Evolutionary conservation across 768 basidiomycete genomes (phyloP).

Genomic region (Phaeotremella fagi): DNA sequence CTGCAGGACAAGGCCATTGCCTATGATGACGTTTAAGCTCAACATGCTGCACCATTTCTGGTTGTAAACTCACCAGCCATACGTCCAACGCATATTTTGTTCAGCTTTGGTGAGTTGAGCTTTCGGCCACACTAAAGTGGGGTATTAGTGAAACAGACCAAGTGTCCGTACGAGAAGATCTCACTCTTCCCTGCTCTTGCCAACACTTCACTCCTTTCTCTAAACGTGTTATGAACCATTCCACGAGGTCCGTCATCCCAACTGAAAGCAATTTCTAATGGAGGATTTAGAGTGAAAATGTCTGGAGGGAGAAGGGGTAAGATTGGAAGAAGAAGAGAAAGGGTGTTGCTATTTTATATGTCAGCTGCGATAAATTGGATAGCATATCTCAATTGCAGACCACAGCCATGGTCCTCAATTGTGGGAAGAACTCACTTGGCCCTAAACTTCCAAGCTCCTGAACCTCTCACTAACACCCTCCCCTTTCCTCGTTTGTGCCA

Average conservation of each 20-base stretch:
- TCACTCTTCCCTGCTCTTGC: slow-evolving; percentile 26
- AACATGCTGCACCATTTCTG: background rate
- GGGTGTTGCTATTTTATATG: slow-evolving; percentile 22
- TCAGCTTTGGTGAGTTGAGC: slow-evolving; percentile 31
- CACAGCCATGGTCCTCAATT: too few species aligned
- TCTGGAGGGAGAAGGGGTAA: slow-evolving; percentile 24
- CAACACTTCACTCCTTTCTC: slow-evolving; percentile 25
- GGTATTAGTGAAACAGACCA: background rate
- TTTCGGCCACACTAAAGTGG: slow-evolving; percentile 25
- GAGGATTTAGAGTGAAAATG: slow-evolving; percentile 25
- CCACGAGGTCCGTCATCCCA: slow-evolving; percentile 29
- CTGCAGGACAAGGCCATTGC: slow-evolving; percentile 37
- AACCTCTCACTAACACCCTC: slow-evolving; percentile 22
- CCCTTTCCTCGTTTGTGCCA: slow-evolving; percentile 24
- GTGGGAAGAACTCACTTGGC: slow-evolving; percentile 28
- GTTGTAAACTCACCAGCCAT: slow-evolving; percentile 28
- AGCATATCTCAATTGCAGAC: too few species aligned
- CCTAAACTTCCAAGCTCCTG: slow-evolving; percentile 30
- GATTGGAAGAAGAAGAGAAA: slow-evolving; percentile 28
- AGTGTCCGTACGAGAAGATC: background rate
- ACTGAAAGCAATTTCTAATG: slow-evolving; percentile 29
- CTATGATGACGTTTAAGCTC: slow-evolving; percentile 4
- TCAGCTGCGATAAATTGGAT: background rate
- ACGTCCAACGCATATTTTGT: slow-evolving; percentile 35
- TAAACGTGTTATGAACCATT: slow-evolving; percentile 28